Evolutionary conservation across 2,329 filamentous ascomycete genomes (phyloP).

Genomic region (Ascochyta rabiei): DNA sequence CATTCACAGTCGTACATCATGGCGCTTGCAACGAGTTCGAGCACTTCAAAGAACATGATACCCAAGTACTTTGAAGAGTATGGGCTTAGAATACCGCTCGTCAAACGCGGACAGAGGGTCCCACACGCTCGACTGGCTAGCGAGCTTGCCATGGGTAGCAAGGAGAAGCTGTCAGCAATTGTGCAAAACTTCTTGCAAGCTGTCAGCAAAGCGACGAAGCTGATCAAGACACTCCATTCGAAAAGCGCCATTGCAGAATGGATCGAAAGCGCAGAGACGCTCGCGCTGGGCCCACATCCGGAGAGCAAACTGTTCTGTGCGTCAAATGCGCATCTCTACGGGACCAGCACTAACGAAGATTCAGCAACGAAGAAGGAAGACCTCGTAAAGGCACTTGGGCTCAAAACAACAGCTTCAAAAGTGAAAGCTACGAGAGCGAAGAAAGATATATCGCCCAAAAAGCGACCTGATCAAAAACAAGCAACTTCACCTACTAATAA

Average conservation of each 20-base stretch:
- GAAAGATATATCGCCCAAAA: background rate
- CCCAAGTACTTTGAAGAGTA: constrained; percentile 16
- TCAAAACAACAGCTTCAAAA: background rate
- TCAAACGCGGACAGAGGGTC: constrained; percentile 13
- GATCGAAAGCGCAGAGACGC: constrained; percentile 29
- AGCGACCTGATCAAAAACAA: background rate
- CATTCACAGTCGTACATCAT: background rate
- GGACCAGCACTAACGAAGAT: background rate
- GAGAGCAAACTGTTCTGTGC: constrained; percentile 10
- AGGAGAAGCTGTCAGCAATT: constrained; percentile 14
- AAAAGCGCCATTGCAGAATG: constrained; percentile 24
- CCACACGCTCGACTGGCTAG: constrained; percentile 17
- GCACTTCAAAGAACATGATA: background rate
- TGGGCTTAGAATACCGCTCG: constrained; percentile 20
- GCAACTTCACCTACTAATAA: background rate
- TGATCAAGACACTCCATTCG: constrained; percentile 6
- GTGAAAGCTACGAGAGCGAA: background rate
- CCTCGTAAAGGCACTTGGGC: background rate
- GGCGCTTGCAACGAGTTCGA: background rate
- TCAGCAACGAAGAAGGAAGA: background rate
- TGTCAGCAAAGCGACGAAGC: constrained; percentile 12
- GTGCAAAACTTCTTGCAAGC: constrained; percentile 21
- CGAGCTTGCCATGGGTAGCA: constrained; percentile 9
- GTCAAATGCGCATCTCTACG: background rate
- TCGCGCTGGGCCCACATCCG: constrained; percentile 22